phyloP scores from a whole-genome alignment of 192 early-diverging fungal genomes.

The Podila epigama region DNA sequence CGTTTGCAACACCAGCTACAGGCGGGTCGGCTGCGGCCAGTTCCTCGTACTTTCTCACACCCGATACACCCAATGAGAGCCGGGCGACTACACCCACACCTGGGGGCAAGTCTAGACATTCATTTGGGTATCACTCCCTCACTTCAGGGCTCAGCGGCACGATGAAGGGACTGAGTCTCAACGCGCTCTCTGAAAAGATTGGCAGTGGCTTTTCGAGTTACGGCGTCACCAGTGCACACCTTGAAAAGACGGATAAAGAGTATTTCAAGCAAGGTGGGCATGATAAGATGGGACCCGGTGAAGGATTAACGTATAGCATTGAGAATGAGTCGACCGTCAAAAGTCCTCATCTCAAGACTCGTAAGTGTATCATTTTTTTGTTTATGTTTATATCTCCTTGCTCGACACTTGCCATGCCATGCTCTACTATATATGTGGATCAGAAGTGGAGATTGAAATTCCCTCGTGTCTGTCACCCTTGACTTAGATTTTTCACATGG shows the following conservation, averaged over 20 bases:
- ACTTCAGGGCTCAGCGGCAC: constrained; percentile 40
- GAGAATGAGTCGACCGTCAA: constrained; percentile 7
- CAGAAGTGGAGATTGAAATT: neutral
- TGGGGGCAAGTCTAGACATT: constrained; percentile 21
- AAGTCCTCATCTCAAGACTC: constrained; percentile 63
- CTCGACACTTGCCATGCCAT: neutral
- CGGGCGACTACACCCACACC: constrained; percentile 37
- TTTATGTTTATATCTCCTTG: neutral
- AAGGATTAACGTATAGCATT: constrained; percentile 7
- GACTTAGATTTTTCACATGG: constrained; percentile 71
- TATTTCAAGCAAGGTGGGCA: neutral
- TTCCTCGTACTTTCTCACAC: constrained; percentile 13
- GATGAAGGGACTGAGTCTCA: constrained; percentile 46
- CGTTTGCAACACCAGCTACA: neutral
- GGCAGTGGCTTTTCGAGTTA: constrained; percentile 40
- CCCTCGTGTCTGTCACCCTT: neutral
- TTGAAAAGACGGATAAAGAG: constrained; percentile 32
- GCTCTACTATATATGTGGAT: too few species aligned
- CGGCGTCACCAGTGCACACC: constrained; percentile 1
- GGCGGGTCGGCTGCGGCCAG: neutral
- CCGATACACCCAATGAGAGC: constrained; percentile 6
- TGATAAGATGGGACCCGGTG: constrained; percentile 2
- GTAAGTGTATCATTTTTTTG: constrained; percentile 48
- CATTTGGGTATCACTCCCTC: constrained; percentile 35
- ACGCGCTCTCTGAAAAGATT: constrained; percentile 44